phyloP scores from a whole-genome alignment of 805 yeast genomes.

The Kodamaea kaohsiungensis region DNA sequence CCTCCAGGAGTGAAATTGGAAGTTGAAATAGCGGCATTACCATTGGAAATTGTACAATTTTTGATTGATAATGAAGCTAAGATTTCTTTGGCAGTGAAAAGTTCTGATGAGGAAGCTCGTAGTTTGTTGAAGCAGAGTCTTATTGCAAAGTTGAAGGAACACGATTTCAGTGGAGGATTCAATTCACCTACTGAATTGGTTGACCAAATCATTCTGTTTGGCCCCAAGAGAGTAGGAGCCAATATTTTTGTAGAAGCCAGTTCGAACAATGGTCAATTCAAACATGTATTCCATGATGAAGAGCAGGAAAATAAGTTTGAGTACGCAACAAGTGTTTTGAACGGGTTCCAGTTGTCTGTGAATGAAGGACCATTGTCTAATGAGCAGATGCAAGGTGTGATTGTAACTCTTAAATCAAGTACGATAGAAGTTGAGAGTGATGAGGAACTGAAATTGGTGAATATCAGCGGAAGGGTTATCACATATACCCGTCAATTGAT shows the following conservation, averaged over 20 bases:
- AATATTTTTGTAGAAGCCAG: slow-evolving; percentile 66
- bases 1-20: slow-evolving; percentile 41
- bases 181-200: slow-evolving; percentile 20
- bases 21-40: slow-evolving; percentile 62
- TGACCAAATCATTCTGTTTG: slow-evolving; percentile 59
- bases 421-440: slow-evolving; percentile 39
- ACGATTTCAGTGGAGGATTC: slow-evolving; percentile 26
- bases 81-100: not conserved
- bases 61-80: slow-evolving; percentile 45
- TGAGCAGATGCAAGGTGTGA: slow-evolving; percentile 85
- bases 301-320: slow-evolving; percentile 25
- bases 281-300: slow-evolving; percentile 26
- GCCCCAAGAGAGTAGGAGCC: slow-evolving; percentile 75
- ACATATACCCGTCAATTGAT: slow-evolving; percentile 72
- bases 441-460: slow-evolving; percentile 38
- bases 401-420: slow-evolving; percentile 41
- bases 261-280: slow-evolving; percentile 25
- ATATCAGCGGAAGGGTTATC: slow-evolving; percentile 70
- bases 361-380: slow-evolving; percentile 85
- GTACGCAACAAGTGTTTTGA: slow-evolving; percentile 62
- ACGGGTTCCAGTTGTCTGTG: slow-evolving; percentile 84
- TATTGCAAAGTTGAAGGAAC: slow-evolving; percentile 12
- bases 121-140: slow-evolving; percentile 15
- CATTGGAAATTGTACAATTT: slow-evolving; percentile 48
- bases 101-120: not conserved